Percentiles rank a stretch among this genome's conserved stretches.
These are phyloP conservation scores for Penicillium coprophilum DNA, from an alignment of 495 filamentous ascomycete genomes.

Conservation along the genomic window DNA sequence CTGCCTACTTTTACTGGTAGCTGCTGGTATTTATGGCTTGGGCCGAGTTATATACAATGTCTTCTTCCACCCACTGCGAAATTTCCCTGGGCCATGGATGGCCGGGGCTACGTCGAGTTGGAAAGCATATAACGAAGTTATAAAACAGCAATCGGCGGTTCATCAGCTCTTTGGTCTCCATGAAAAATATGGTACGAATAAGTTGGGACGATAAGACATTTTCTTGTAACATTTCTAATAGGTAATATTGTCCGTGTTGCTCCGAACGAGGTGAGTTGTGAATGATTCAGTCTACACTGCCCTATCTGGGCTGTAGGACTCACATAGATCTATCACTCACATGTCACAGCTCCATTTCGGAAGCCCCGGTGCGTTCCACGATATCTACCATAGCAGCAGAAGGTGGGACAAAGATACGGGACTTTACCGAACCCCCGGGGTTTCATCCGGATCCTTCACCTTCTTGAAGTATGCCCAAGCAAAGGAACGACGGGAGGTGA, in stretches of 20 bases:
- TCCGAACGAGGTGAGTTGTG: constrained; percentile 2
- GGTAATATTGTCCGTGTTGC: constrained; percentile 9
- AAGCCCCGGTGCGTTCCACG: constrained; percentile 7
- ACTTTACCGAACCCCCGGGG: constrained; percentile 9
- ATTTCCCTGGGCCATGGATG: constrained; percentile 9
- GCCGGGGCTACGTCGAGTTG: constrained; percentile 10
- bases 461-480: constrained; percentile 10
- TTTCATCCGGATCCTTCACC: constrained; percentile 1
- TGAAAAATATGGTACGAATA: constrained; percentile 4
- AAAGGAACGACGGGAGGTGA: constrained; percentile 7
- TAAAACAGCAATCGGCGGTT: constrained; percentile 4
- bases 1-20: not conserved
- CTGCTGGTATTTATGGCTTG: not conserved
- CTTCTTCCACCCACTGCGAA: constrained; percentile 4
- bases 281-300: not conserved
- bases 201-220: not conserved
- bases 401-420: constrained; percentile 9
- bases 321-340: not conserved
- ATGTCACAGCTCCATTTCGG: constrained; percentile 4
- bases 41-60: constrained; percentile 7
- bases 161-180: constrained; percentile 5
- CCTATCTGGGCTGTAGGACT: not conserved
- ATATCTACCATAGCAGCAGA: constrained; percentile 10
- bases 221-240: not conserved
- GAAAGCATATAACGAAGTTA: constrained; percentile 13